Conservation (phyloP, 345 rosid species). For the Euphorbia lathyris region DNA sequence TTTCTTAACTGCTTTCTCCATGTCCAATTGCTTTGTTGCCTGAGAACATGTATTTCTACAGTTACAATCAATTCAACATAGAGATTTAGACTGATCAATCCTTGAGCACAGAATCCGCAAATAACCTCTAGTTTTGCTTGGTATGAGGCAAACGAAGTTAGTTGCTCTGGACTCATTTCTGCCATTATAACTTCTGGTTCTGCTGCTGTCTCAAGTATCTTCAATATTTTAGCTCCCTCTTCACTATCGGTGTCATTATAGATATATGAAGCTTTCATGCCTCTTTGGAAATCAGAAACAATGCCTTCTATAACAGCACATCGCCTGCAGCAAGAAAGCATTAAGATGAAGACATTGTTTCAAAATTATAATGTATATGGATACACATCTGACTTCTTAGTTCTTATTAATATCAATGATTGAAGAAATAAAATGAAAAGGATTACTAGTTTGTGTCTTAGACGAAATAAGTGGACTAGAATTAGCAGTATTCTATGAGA, state of each 20-base stretch:
- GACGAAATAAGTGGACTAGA: too few relatives aligned
- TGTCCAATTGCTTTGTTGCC: slow-evolving; percentile 58
- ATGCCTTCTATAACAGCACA: slow-evolving; percentile 59
- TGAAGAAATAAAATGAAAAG: too few relatives aligned
- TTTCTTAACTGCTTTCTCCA: slow-evolving; percentile 62
- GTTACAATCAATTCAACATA: slow-evolving; percentile 18
- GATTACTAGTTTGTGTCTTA: too few relatives aligned
- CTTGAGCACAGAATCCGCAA: slow-evolving; percentile 19
- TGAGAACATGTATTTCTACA: slow-evolving; percentile 28
- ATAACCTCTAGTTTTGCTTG: slow-evolving; percentile 73
- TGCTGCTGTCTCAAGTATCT: slow-evolving; percentile 71
- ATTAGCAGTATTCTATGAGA: too few relatives aligned
- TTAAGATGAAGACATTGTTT: not conserved
- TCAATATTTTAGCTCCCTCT: slow-evolving; percentile 74
- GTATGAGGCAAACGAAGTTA: slow-evolving; percentile 61
- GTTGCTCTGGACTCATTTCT: slow-evolving; percentile 84
- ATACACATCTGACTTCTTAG: too few relatives aligned
- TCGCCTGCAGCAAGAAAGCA: slow-evolving; percentile 52
- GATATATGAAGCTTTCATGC: slow-evolving; percentile 31
- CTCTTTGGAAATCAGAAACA: slow-evolving; percentile 60
- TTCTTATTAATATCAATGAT: too few relatives aligned
- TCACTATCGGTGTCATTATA: slow-evolving; percentile 65
- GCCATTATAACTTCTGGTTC: slow-evolving; percentile 97
- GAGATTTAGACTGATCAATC: not conserved
- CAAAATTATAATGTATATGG: not conserved